A percentile compares a stretch with the other conserved stretches of the same genome.
phyloP scores from a whole-genome alignment of 2,329 filamentous ascomycete genomes.

The Ophiostoma tasmaniense region DNA sequence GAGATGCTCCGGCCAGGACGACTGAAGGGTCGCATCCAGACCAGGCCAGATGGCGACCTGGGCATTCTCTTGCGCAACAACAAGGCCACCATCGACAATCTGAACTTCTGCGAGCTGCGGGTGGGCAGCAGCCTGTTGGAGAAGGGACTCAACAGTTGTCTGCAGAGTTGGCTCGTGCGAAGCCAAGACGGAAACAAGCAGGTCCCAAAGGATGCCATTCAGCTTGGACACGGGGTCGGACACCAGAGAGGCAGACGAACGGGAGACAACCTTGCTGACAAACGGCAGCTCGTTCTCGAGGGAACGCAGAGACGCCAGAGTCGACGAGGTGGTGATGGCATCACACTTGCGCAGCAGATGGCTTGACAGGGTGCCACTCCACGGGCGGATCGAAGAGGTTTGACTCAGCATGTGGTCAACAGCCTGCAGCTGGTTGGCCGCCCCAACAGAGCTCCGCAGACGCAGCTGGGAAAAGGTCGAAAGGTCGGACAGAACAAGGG shows the following conservation, averaged over 20 bases:
- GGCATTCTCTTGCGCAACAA: constrained; percentile 4
- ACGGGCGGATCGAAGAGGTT: constrained; percentile 32
- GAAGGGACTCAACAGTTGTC: constrained; percentile 23
- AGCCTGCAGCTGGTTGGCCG: constrained; percentile 37
- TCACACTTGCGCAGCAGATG: constrained; percentile 49
- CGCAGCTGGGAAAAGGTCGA: constrained; percentile 38
- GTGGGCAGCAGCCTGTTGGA: constrained; percentile 19
- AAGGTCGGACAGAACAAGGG: constrained; percentile 39
- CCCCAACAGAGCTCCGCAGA: constrained; percentile 30
- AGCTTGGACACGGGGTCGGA: constrained; percentile 43
- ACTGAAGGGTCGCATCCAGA: not conserved
- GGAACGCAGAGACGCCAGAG: constrained; percentile 51
- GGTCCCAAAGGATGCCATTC: constrained; percentile 38
- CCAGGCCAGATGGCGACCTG: constrained; percentile 13
- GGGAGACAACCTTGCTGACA: constrained; percentile 47
- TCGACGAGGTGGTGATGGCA: constrained; percentile 42
- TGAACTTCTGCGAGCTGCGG: constrained; percentile 7
- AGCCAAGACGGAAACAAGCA: constrained; percentile 36
- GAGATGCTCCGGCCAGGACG: constrained; percentile 24
- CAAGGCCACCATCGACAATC: constrained; percentile 10
- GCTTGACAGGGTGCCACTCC: constrained; percentile 39
- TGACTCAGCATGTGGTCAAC: constrained; percentile 38
- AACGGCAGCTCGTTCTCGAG: constrained; percentile 57
- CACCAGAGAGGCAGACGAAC: constrained; percentile 41
- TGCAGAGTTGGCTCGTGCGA: constrained; percentile 26